Base-by-base conservation (phyloP, 2,329 filamentous ascomycete species). In the Elsinoe fawcettii region DNA sequence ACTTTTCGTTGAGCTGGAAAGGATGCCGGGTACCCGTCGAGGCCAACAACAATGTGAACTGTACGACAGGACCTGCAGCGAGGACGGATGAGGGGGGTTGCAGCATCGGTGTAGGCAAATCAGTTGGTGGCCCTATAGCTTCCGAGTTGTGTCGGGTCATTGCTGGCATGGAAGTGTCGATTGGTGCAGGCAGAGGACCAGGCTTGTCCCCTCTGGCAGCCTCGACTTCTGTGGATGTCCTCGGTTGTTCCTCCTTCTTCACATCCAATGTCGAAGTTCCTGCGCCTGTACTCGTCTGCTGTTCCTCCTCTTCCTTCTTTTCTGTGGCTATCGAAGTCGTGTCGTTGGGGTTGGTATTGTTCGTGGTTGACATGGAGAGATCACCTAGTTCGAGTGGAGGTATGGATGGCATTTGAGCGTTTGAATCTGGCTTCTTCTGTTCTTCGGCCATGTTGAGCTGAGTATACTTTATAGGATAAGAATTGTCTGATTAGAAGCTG, bases 1-100 rank as follows among this genome's bases (percentile, higher is more conserved):
- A 96, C 67, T 84, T 88, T 66, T 88, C 86, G 71, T 95, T 88
- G 63, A 97, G 87, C 69, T 86, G 90, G 73, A 95, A 96, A 0
- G 90, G 90, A 72, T 96, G 90, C 61, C 90, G 80, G 36, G 87
- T 86, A 43, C 91, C 91, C 1, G 80, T 90, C 0, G 86, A 88
- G 1, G 63, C 68, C 58, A 96, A 80, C 36, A 96, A 80, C 36
- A 97, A 77, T 55, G 89, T 95, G 63, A 97, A 95, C 61, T 81
- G 80, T 68, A 88, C 83, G 5, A 73, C 69, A 2, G 74, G 72
- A 3, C 72, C 70, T 3, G 62, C 62, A 8, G 62, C 63, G 51
- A 80, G 75, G 6, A 75, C 60, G 23, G 60, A 55, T 5, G 60
- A 47, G 7, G 60, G 54, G 11, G 61, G 67, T 53, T 71, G 69